Evolutionary conservation across 495 filamentous ascomycete species (phyloP).

Genomic region (Penicillium flavigenum): DNA sequence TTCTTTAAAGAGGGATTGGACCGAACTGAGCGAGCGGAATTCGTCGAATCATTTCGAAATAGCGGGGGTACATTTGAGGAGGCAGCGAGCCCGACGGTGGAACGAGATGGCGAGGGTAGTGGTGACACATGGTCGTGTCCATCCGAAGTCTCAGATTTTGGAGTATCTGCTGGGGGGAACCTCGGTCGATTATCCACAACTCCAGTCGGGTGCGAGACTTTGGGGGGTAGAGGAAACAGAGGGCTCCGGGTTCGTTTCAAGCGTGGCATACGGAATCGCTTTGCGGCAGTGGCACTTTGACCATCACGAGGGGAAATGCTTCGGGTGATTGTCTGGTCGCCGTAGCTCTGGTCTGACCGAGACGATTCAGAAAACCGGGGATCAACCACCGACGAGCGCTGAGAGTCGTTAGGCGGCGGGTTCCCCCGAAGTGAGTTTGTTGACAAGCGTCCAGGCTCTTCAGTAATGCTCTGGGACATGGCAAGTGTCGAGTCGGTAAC

Average conservation of each 20-base stretch:
- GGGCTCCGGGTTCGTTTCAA: slow-evolving; percentile 78
- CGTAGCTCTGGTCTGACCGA: slow-evolving; percentile 80
- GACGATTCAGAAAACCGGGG: slow-evolving; percentile 86
- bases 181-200: slow-evolving; percentile 28
- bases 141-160: slow-evolving; percentile 30
- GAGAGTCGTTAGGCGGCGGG: slow-evolving; percentile 64
- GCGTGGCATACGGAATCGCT: slow-evolving; percentile 78
- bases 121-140: slow-evolving; percentile 47
- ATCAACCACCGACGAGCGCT: slow-evolving; percentile 65
- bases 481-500: slow-evolving; percentile 43
- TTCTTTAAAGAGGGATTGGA: slow-evolving; percentile 65
- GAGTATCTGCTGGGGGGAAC: slow-evolving; percentile 24
- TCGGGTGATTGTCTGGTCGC: slow-evolving; percentile 58
- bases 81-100: slow-evolving; percentile 45
- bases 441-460: slow-evolving; percentile 63
- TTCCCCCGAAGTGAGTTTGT: slow-evolving; percentile 52
- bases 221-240: slow-evolving; percentile 84
- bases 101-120: slow-evolving; percentile 56
- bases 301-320: slow-evolving; percentile 31
- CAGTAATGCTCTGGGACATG: slow-evolving; percentile 57
- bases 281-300: slow-evolving; percentile 53
- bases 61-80: slow-evolving; percentile 41
- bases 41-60: slow-evolving; percentile 60
- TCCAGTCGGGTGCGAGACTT: slow-evolving; percentile 39
- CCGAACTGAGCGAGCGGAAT: slow-evolving; percentile 65